Evolutionary conservation across 2,329 filamentous ascomycete genomes (phyloP).

Genomic region (Fusarium sterilihyphosum): DNA sequence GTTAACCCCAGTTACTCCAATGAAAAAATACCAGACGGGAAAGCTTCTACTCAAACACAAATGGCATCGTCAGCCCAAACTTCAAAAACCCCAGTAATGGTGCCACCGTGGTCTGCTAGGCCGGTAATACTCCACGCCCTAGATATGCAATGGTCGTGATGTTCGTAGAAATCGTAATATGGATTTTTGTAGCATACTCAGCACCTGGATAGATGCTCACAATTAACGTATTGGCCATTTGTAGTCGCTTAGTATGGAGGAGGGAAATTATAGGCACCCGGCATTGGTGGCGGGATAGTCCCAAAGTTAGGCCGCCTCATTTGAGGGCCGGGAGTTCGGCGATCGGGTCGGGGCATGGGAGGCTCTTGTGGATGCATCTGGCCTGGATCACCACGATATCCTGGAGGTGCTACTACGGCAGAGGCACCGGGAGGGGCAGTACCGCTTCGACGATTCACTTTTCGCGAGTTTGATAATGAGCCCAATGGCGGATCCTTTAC

Average conservation of each 20-base stretch:
- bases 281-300: slow-evolving; percentile 35
- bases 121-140: slow-evolving; percentile 41
- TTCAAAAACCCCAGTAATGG: slow-evolving; percentile 37
- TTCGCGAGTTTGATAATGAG: slow-evolving; percentile 60
- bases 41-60: slow-evolving; percentile 37
- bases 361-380: slow-evolving; percentile 39
- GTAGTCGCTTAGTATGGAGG: slow-evolving; percentile 24
- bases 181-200: slow-evolving; percentile 22
- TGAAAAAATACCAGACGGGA: slow-evolving; percentile 26
- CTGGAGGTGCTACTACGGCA: slow-evolving; percentile 40
- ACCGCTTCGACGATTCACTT: slow-evolving; percentile 54
- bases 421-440: slow-evolving; percentile 47
- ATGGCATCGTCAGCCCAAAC: slow-evolving; percentile 38
- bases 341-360: slow-evolving; percentile 39
- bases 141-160: slow-evolving; percentile 44
- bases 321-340: slow-evolving; percentile 43
- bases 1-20: slow-evolving; percentile 42
- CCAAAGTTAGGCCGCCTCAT: slow-evolving; percentile 38
- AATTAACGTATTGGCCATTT: slow-evolving; percentile 10
- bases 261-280: slow-evolving; percentile 35
- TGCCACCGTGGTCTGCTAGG: slow-evolving; percentile 38
- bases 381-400: slow-evolving; percentile 40
- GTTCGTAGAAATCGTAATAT: slow-evolving; percentile 43
- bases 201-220: slow-evolving; percentile 18
- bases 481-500: slow-evolving; percentile 70